These are phyloP conservation scores for Irpex sp. DNA, from an alignment of 1,284 basidiomycete genomes.

Conservation along the genomic window DNA sequence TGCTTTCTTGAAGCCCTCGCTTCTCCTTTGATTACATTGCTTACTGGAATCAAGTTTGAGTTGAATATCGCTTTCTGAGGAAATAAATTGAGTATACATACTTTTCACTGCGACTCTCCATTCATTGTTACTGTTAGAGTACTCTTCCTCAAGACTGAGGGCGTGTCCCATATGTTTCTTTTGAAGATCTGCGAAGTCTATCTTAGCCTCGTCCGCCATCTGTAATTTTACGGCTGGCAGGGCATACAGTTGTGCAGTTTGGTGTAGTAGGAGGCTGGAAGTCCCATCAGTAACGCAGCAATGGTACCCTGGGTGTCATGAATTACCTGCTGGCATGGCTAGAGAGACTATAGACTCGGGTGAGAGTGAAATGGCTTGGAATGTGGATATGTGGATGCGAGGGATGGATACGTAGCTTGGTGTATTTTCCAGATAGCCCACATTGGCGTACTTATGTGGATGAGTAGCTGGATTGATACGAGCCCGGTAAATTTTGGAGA, in stretches of 20 bases:
- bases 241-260: constrained; percentile 19
- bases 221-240: no score
- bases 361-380: neutral
- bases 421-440: neutral
- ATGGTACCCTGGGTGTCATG: neutral
- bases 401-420: neutral
- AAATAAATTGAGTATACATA: constrained; percentile 22
- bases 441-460: neutral
- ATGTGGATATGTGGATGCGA: neutral
- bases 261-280: constrained; percentile 2
- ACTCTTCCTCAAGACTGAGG: neutral
- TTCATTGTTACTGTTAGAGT: neutral
- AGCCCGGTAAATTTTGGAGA: neutral
- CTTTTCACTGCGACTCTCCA: constrained; percentile 59
- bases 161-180: neutral
- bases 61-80: neutral
- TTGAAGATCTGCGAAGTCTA: constrained; percentile 4
- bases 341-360: neutral
- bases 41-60: constrained; percentile 33
- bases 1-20: constrained; percentile 39
- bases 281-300: neutral
- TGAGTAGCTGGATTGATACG: neutral
- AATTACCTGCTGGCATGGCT: neutral
- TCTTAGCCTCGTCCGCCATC: neutral
- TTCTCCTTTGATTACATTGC: constrained; percentile 41